Conservation (phyloP, 192 early-diverging fungal species). For the Podila horticola region DNA sequence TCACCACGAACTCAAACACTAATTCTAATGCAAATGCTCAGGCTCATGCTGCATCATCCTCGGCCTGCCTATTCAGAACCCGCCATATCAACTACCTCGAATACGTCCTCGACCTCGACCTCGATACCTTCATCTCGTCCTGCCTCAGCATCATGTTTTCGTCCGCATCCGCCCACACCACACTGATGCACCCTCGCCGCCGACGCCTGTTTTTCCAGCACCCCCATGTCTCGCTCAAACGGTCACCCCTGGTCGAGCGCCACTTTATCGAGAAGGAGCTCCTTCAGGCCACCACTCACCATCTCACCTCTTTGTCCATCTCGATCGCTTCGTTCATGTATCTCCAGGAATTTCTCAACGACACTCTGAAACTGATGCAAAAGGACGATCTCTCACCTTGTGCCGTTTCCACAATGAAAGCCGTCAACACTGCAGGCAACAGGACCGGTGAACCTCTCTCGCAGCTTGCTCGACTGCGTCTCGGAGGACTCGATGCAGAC, state of each 20-base stretch:
- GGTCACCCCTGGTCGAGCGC: constrained; percentile 4
- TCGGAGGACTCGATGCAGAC: constrained; percentile 25
- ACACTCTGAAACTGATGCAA: too few species aligned
- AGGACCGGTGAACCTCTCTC: constrained; percentile 20
- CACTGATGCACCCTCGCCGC: neutral
- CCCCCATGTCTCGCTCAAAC: neutral
- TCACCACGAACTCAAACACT: too few species aligned
- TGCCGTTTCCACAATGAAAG: too few species aligned
- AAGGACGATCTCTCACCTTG: too few species aligned
- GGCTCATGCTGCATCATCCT: too few species aligned
- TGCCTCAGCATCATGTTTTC: constrained; percentile 16
- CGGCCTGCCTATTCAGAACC: too few species aligned
- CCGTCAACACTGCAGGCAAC: constrained; percentile 10
- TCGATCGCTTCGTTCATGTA: constrained; percentile 16
- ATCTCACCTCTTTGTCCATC: constrained; percentile 27
- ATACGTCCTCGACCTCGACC: constrained; percentile 27
- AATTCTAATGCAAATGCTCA: too few species aligned
- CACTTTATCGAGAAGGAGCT: constrained; percentile 16
- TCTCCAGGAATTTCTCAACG: constrained; percentile 12
- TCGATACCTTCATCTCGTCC: constrained; percentile 17
- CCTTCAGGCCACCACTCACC: constrained; percentile 10
- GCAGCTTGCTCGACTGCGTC: constrained; percentile 11
- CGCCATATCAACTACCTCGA: constrained; percentile 33
- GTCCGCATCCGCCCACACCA: neutral
- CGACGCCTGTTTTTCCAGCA: neutral